These are phyloP conservation scores for Discostella pseudostelligera DNA, from an alignment of 108 stramenopile species.

Conservation along the genomic window DNA sequence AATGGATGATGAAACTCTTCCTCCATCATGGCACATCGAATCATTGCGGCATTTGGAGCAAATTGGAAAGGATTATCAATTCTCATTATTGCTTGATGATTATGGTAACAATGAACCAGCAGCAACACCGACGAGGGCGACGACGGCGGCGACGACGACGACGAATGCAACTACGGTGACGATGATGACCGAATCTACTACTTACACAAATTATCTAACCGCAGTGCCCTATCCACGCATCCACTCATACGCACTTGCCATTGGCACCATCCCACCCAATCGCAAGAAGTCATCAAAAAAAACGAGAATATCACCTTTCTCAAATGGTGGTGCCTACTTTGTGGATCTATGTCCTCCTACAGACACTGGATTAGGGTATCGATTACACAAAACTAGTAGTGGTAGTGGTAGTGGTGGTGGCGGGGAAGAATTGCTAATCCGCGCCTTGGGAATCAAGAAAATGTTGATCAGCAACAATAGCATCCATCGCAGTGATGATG, in stretches of 20 bases:
- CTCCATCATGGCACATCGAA: too few relatives aligned
- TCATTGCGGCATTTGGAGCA: too few relatives aligned
- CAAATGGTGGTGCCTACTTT: constrained; percentile 42
- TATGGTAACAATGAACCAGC: neutral
- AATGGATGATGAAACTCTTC: neutral
- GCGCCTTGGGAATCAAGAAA: constrained; percentile 56
- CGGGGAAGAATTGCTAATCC: constrained; percentile 54
- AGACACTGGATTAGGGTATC: constrained; percentile 51
- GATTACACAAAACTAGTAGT: constrained; percentile 15
- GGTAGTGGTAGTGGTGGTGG: constrained; percentile 20
- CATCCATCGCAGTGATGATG: constrained; percentile 15
- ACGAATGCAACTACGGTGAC: neutral
- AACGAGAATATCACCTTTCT: neutral
- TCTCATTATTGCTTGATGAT: neutral
- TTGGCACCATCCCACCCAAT: constrained; percentile 13
- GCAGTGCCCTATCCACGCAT: constrained; percentile 26
- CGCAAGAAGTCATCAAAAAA: constrained; percentile 8
- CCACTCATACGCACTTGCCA: constrained; percentile 24
- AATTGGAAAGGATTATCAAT: neutral
- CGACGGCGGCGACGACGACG: neutral
- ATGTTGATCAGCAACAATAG: constrained; percentile 2
- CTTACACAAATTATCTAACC: too few relatives aligned
- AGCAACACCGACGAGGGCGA: neutral
- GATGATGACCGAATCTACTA: neutral
- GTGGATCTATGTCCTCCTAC: constrained; percentile 65